phyloP scores from a whole-genome alignment of 2,329 filamentous ascomycete genomes.

The Aspergillus fumigatus region DNA sequence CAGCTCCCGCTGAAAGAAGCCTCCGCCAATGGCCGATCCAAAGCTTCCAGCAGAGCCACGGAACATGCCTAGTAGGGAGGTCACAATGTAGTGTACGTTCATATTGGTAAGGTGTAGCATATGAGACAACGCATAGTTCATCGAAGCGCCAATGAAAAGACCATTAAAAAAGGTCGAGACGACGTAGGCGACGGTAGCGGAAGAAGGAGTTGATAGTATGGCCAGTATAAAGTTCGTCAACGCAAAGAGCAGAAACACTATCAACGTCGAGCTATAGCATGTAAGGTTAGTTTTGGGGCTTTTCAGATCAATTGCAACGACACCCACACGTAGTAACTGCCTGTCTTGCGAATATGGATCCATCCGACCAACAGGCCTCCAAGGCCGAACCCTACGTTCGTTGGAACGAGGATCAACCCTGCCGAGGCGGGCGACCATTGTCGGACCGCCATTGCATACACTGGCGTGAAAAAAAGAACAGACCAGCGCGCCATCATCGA shows the following conservation, averaged over 20 bases:
- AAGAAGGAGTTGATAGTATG: constrained; percentile 49
- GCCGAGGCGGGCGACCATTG: constrained; percentile 65
- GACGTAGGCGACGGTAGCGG: constrained; percentile 53
- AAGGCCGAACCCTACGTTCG: constrained; percentile 71
- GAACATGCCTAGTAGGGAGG: constrained; percentile 72
- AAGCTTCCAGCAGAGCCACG: constrained; percentile 78
- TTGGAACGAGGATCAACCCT: constrained; percentile 73
- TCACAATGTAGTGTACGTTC: constrained; percentile 68
- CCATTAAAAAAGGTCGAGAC: constrained; percentile 65
- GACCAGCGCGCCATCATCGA: constrained; percentile 79
- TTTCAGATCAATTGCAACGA: neutral
- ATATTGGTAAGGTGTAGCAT: constrained; percentile 66
- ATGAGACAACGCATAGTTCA: constrained; percentile 81
- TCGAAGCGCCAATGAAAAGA: constrained; percentile 63
- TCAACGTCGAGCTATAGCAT: constrained; percentile 48
- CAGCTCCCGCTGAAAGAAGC: constrained; percentile 64
- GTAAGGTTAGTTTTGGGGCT: neutral
- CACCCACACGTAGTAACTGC: constrained; percentile 64
- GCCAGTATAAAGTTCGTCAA: constrained; percentile 56
- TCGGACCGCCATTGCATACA: constrained; percentile 73
- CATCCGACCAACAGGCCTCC: constrained; percentile 70
- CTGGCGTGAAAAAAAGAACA: constrained; percentile 74
- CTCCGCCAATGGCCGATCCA: constrained; percentile 73
- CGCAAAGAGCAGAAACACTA: constrained; percentile 60
- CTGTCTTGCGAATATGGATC: constrained; percentile 68